Evolutionary conservation across 202 grass and related monocot species (phyloP), one percentile per base, ranked within the genome.

Genomic region (Setaria viridis): DNA sequence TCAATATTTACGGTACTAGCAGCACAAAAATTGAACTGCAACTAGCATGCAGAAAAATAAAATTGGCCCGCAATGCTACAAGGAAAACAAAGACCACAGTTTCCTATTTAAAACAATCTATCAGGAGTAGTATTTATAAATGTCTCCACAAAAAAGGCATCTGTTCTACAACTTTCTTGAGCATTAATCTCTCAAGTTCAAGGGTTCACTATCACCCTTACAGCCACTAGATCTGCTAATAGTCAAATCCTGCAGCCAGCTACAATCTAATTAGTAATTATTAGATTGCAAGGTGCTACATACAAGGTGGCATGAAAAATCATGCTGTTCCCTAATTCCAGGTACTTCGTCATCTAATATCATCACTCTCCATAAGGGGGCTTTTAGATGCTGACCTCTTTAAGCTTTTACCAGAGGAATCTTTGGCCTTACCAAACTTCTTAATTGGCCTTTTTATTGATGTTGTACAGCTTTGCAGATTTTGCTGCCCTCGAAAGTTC

Each of bases 351-450:
- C 76, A 94, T 91, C 84, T 86, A 69, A 87, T 89, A 47, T 87
- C 92, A 88, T 87, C 73, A 76, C 39, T 78, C 70, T 94, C 88
- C 80, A 82, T 67, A 15, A 86, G 83, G 66, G 84, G 87, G 87
- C 60, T 86, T 78, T 87, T 90, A 48, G 81, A 92, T 67, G 92
- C 70, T 53, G 87, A 82, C 77, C 85, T 94, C 83, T 90, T 97
- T 82, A 94, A 80, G 67, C 82, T 86, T 80, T 88, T 95, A 80
- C 48, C n/a, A 14, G 88, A 85, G 70, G 67, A 82, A 67, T 90
- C 62, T 83, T 80, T 91, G 70, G 77, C 74, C 78, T 85, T 92
- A 50, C 58, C 80, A 67, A 70, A 66, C 79, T 86, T 89, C 77
- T 87, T 96, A 21, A 70, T 75, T 87, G 85, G 82, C 58, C 54